These are phyloP conservation scores for Prosopis cineraria DNA, from an alignment of 306 rosid species.

Conservation along the genomic window DNA sequence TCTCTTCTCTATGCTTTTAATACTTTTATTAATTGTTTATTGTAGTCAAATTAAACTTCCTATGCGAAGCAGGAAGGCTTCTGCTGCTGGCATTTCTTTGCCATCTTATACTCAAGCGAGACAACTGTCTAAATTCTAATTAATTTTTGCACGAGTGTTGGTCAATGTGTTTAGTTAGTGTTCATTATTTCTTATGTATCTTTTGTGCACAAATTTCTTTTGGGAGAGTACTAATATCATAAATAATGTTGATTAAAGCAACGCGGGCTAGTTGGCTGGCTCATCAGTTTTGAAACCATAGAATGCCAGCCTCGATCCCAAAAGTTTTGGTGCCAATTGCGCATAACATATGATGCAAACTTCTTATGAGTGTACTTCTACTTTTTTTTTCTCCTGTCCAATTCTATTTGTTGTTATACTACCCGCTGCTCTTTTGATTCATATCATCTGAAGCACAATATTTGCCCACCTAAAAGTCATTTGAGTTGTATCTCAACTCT, in stretches of 20 bases:
- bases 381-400: not conserved
- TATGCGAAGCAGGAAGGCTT: slow-evolving; percentile 57
- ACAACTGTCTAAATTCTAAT: slow-evolving; percentile 40
- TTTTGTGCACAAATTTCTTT: slow-evolving; percentile 35
- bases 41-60: slow-evolving; percentile 72
- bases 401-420: not conserved
- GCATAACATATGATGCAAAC: slow-evolving; percentile 20
- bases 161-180: not conserved
- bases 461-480: slow-evolving; percentile 2
- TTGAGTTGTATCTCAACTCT: not conserved
- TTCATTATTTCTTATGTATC: slow-evolving; percentile 22
- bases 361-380: not conserved
- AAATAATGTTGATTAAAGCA: slow-evolving; percentile 13
- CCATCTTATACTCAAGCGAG: slow-evolving; percentile 53
- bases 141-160: slow-evolving; percentile 8
- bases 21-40: slow-evolving; percentile 62
- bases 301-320: not conserved
- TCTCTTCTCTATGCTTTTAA: slow-evolving; percentile 61
- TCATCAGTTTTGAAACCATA: not conserved
- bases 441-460: slow-evolving; percentile 17
- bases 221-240: slow-evolving; percentile 8
- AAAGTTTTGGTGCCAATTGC: slow-evolving; percentile 14
- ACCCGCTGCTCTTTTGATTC: slow-evolving; percentile 15
- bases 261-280: not conserved
- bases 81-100: slow-evolving; percentile 45